These are phyloP conservation scores for Fusarium sublunatum DNA, from an alignment of 2,329 filamentous ascomycete species.

Conservation along the genomic window DNA sequence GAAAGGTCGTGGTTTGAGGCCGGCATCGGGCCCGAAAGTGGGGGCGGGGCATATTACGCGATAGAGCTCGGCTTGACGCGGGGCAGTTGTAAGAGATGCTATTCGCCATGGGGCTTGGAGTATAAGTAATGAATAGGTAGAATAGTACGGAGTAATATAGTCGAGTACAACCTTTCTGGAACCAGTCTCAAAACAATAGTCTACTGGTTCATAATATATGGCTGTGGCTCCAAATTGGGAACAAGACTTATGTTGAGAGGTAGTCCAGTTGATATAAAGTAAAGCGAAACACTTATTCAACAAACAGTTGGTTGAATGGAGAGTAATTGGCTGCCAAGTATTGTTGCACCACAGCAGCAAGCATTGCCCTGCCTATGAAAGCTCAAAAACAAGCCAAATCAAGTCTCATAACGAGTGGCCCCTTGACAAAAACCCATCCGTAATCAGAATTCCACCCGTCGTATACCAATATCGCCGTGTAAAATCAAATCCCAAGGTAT, in stretches of 20 bases:
- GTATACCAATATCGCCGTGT: background rate
- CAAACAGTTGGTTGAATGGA: background rate
- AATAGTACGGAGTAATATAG: no score
- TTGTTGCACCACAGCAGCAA: conserved; percentile 6
- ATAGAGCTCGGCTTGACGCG: conserved; percentile 24
- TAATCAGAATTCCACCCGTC: conserved; percentile 4
- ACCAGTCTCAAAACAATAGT: no score
- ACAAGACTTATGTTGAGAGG: background rate
- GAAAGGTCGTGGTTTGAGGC: conserved; percentile 18
- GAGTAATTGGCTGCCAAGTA: conserved; percentile 8
- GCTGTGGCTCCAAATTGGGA: background rate
- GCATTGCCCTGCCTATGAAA: background rate
- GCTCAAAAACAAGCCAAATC: conserved; percentile 1
- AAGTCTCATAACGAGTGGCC: conserved; percentile 23
- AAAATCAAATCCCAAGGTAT: conserved; percentile 31
- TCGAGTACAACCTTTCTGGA: no score
- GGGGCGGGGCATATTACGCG: conserved; percentile 34
- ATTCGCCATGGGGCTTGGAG: conserved; percentile 16
- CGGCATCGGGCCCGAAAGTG: conserved; percentile 28
- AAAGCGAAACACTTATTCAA: background rate
- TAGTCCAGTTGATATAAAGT: background rate
- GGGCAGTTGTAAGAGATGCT: conserved; percentile 14
- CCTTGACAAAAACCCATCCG: conserved; percentile 3
- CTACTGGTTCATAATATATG: background rate
- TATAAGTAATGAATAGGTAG: conserved; percentile 3